Evolutionary conservation across 495 filamentous ascomycete species (phyloP).

Genomic region (Aspergillus heteromorphus): DNA sequence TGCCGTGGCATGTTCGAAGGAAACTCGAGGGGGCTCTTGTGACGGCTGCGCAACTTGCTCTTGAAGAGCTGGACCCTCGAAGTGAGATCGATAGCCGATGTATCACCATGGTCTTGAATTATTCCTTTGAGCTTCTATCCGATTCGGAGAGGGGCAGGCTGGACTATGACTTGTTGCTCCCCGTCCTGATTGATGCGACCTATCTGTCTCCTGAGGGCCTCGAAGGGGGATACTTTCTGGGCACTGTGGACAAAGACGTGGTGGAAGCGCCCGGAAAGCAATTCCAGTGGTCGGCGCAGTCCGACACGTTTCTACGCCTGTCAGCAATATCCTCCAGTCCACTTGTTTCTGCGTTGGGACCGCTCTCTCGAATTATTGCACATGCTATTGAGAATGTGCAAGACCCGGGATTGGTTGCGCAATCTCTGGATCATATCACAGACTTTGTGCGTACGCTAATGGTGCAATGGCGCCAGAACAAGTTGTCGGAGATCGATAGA

Average conservation of each 20-base stretch:
- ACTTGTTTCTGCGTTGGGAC: conserved; percentile 70
- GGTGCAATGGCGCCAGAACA: conserved; percentile 79
- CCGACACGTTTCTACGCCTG: conserved; percentile 53
- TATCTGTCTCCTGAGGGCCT: conserved; percentile 70
- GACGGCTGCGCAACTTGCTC: conserved; percentile 70
- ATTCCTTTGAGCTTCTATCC: conserved; percentile 69
- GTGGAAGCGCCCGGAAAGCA: conserved; percentile 53
- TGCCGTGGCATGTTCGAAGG: conserved; percentile 57
- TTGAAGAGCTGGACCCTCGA: conserved; percentile 48
- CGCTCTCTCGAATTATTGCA: conserved; percentile 69
- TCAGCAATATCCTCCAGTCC: conserved; percentile 58
- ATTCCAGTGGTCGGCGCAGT: conserved; percentile 65
- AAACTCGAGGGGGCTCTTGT: conserved; percentile 74
- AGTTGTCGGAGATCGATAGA: conserved; percentile 75
- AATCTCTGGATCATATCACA: conserved; percentile 64
- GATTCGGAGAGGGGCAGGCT: conserved; percentile 51
- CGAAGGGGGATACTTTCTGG: conserved; percentile 76
- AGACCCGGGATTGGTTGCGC: conserved; percentile 56
- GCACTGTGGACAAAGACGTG: conserved; percentile 70
- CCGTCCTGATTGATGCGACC: conserved; percentile 61
- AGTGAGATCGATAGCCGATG: conserved; percentile 55
- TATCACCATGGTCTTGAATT: conserved; percentile 69
- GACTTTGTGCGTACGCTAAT: conserved; percentile 65
- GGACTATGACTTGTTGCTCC: conserved; percentile 71
- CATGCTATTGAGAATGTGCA: conserved; percentile 64